Evolutionary conservation across 192 early-diverging fungal genomes (phyloP), one percentile per base, ranked within the genome.

Genomic region (Spizellomyces sp.): DNA sequence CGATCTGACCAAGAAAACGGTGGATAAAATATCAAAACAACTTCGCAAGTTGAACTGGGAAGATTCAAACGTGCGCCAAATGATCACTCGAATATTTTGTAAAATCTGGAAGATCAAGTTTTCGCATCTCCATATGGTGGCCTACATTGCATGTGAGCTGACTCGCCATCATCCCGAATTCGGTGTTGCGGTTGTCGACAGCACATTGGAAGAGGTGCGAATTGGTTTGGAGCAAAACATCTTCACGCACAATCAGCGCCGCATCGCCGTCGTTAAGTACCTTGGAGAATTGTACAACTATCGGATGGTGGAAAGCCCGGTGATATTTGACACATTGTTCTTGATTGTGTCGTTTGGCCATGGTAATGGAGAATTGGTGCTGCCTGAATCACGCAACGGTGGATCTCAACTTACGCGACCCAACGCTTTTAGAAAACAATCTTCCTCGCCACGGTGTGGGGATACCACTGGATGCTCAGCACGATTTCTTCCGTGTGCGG

Each of bases 81-180:
- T 95, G 52, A 70, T 98, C 3, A 61, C 84, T n/a, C 89, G 87
- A 57, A 81, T 90, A 47, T 98, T 99, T 63, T 84, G 84, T 64
- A 97, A 98, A 70, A 81, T 94, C 21, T 96, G 94, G 94, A 96
- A 97, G 77, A 85, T 98, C 64, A 95, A 95, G 74, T 93, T 90
- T 73, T 86, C 90, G 61, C 93, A 96, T 64, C 80, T 98, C 42
- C 88, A 92, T 48, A 71, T 95, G 62, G 82, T 94, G 74, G 92
- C 95, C 5, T 93, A 90, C 75, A 71, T 96, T 10, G 88, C 89
- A 1, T 86, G 83, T 10, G 92, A 92, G 22, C 81, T 98, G 57
- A 83, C 89, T 19, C 82, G 86, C 14, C 90, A 91, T 68, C 90
- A 98, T 64, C 90, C 95, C 14, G 90, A 88, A 47, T 95, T 99